phyloP scores from a whole-genome alignment of 768 basidiomycete species.

The Auriculariales sp. region DNA sequence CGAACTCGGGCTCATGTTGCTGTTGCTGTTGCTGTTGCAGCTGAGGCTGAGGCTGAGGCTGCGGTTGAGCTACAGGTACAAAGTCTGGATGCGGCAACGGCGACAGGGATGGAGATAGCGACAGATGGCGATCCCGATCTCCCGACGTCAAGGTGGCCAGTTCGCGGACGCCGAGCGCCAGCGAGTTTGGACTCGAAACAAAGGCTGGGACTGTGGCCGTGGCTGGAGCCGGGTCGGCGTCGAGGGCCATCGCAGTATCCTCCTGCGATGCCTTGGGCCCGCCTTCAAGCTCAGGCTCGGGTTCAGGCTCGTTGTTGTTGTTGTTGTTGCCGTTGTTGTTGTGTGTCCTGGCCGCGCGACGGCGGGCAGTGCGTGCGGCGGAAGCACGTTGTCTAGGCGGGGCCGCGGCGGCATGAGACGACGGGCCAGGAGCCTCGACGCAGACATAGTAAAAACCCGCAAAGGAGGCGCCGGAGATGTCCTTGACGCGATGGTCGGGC shows the following conservation, averaged over 20 bases:
- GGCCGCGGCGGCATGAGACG: conserved; percentile 23
- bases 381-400: conserved; percentile 20
- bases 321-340: conserved; percentile 21
- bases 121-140: not conserved
- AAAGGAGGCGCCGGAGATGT: conserved; percentile 90
- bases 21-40: conserved; percentile 1
- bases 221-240: not conserved
- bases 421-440: conserved; percentile 82
- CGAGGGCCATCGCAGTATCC: conserved; percentile 29
- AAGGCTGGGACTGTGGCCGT: no score
- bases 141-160: not conserved
- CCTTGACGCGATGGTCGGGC: conserved; percentile 85
- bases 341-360: conserved; percentile 16
- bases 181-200: no score
- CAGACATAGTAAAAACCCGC: conserved; percentile 95
- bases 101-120: not conserved
- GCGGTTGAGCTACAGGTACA: conserved; percentile 13
- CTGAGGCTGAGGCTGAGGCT: conserved; percentile 3
- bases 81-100: not conserved
- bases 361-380: conserved; percentile 18
- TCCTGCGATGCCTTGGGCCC: conserved; percentile 30
- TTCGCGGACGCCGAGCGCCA: no score
- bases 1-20: not conserved
- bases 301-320: conserved; percentile 21
- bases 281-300: conserved; percentile 32